Conservation (phyloP, 257 asterid species). For the Petunia axillaris region DNA sequence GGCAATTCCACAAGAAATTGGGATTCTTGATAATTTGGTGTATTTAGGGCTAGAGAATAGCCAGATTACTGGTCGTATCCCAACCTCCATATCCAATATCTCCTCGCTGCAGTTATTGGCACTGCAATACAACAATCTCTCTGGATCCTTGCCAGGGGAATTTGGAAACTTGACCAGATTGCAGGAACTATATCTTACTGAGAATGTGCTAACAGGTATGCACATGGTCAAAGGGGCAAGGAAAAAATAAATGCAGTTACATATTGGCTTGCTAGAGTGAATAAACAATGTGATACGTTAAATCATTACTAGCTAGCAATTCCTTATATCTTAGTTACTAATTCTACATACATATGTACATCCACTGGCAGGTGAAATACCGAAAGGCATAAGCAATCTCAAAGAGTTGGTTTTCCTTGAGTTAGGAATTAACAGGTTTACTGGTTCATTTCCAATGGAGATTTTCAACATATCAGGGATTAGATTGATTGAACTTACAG, state of each 20-base stretch:
- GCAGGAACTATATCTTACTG: neutral
- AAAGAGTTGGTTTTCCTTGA: neutral
- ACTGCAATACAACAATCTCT: neutral
- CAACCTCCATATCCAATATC: neutral
- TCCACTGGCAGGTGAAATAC: neutral
- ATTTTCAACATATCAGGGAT: neutral
- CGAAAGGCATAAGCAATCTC: neutral
- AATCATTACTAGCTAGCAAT: neutral
- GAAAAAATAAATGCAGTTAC: no score
- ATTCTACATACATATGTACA: neutral
- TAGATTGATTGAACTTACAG: neutral
- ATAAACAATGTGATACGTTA: neutral
- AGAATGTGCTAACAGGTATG: neutral
- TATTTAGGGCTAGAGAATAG: slow-evolving; percentile 19
- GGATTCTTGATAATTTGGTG: slow-evolving; percentile 15
- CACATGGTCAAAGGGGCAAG: neutral
- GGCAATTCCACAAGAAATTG: slow-evolving; percentile 29
- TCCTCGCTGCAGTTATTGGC: neutral
- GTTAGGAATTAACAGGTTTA: neutral
- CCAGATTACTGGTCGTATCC: neutral
- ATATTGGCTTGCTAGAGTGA: neutral
- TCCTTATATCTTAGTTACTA: no score
- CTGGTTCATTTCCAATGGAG: neutral
- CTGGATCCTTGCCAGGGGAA: neutral
- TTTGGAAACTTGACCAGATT: neutral